Percentiles rank a stretch among this genome's conserved stretches.
These are phyloP conservation scores for Cinnamomum micranthum DNA, from an alignment of 164 flowering plant species.

Conservation along the genomic window DNA sequence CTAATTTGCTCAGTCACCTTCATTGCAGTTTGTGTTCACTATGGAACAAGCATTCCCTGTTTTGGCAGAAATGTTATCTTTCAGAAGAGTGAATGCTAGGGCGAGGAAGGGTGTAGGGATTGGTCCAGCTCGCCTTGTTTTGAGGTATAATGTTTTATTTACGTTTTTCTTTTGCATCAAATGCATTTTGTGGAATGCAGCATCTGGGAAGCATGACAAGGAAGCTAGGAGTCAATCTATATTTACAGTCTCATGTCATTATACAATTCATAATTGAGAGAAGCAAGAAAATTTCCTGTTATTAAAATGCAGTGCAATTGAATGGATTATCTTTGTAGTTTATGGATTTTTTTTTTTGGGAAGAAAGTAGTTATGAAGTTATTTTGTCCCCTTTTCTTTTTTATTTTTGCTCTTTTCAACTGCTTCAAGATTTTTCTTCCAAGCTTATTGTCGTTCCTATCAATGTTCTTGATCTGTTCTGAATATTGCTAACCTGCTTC, in stretches of 20 bases:
- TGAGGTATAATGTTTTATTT: conserved; percentile 44
- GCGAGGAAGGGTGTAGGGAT: conserved; percentile 68
- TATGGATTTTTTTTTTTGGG: no score
- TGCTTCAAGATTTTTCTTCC: no score
- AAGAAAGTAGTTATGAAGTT: not conserved
- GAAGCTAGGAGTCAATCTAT: not conserved
- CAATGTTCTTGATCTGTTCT: not conserved
- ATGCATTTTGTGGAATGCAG: not conserved
- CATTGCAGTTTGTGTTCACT: conserved; percentile 69
- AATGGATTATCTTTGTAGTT: no score
- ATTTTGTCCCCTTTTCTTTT: not conserved
- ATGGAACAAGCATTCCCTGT: conserved; percentile 98
- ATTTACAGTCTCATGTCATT: not conserved
- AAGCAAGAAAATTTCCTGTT: not conserved
- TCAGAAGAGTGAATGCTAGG: conserved; percentile 84
- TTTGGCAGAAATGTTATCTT: conserved; percentile 86
- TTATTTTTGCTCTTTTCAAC: not conserved
- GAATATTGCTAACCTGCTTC: not conserved
- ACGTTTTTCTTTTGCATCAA: not conserved
- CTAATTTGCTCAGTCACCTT: conserved; percentile 1
- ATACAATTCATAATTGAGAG: not conserved
- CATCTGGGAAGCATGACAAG: not conserved
- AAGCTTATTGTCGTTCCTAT: no score
- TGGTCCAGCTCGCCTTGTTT: conserved; percentile 64
- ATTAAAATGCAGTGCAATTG: not conserved